These are phyloP conservation scores for Tolypocladium amazonense DNA, from an alignment of 2,329 filamentous ascomycete species.

Conservation along the genomic window DNA sequence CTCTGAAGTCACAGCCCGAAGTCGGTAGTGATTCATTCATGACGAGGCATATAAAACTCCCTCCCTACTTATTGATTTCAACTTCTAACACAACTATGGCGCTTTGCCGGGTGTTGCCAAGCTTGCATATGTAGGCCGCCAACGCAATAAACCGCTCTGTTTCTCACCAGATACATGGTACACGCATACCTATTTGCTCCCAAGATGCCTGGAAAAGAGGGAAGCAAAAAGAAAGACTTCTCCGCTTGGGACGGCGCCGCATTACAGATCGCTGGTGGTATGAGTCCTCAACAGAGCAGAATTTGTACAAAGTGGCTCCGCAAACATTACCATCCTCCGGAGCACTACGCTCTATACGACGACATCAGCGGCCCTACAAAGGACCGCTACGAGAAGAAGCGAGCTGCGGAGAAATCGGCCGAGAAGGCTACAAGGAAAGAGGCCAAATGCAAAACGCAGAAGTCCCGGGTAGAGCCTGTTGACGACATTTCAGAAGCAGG, in stretches of 20 bases:
- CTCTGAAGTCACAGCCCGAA: neutral
- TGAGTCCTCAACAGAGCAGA: neutral
- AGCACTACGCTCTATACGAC: neutral
- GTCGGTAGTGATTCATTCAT: neutral
- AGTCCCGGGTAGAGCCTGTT: no score
- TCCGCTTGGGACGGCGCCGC: neutral
- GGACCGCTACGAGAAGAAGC: neutral
- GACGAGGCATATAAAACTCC: no score
- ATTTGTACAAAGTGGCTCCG: neutral
- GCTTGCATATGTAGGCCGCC: neutral
- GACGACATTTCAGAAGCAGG: neutral
- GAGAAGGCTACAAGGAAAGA: neutral
- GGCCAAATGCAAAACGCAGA: neutral
- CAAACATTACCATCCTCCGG: neutral
- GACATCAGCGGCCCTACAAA: neutral
- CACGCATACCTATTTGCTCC: neutral
- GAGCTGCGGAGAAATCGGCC: neutral
- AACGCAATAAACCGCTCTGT: neutral
- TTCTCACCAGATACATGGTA: neutral
- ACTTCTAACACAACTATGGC: neutral
- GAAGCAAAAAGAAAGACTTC: neutral
- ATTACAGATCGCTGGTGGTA: neutral
- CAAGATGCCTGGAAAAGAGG: neutral
- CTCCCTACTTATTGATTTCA: neutral
- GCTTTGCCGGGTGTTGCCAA: no score